Conservation (phyloP, 306 rosid genomes). For the Abrus pulchellus region DNA sequence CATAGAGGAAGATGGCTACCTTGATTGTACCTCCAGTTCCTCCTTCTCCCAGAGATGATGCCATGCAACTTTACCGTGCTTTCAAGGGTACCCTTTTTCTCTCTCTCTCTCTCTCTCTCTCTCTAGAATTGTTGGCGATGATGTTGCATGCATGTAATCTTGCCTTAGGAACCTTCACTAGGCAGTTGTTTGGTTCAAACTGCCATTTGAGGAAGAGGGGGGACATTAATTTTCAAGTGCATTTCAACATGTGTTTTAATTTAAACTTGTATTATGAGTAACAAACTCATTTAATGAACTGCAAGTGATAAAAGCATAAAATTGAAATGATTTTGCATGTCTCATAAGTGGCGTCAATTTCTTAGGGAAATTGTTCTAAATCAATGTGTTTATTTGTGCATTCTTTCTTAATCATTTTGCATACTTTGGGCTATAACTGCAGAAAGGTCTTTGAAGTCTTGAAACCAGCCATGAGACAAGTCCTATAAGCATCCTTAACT, state of each 20-base stretch:
- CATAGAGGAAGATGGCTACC: conserved; percentile 50
- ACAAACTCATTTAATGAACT: not conserved
- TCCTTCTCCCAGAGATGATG: conserved; percentile 79
- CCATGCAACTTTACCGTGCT: conserved; percentile 77
- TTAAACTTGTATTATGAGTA: not conserved
- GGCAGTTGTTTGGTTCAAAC: not conserved
- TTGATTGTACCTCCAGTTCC: conserved; percentile 68
- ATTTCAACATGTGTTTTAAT: not conserved
- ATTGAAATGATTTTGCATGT: not conserved
- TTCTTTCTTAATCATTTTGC: conserved; percentile 5
- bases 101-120: not conserved
- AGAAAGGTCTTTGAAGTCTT: not conserved
- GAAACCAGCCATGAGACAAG: not conserved
- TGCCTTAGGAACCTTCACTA: not conserved
- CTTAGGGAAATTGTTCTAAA: not conserved
- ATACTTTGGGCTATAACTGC: not conserved
- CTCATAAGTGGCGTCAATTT: conserved; percentile 2
- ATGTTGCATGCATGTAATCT: not conserved
- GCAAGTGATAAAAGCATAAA: not conserved
- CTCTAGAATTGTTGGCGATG: not conserved
- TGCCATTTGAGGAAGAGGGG: not conserved
- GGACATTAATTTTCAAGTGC: not conserved
- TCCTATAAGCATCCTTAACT: not conserved
- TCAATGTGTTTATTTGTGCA: not conserved
- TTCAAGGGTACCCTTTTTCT: conserved; percentile 64